Evolutionary conservation across 441 rosid genomes (phyloP).

Genomic region (Dalechampia spathulata): DNA sequence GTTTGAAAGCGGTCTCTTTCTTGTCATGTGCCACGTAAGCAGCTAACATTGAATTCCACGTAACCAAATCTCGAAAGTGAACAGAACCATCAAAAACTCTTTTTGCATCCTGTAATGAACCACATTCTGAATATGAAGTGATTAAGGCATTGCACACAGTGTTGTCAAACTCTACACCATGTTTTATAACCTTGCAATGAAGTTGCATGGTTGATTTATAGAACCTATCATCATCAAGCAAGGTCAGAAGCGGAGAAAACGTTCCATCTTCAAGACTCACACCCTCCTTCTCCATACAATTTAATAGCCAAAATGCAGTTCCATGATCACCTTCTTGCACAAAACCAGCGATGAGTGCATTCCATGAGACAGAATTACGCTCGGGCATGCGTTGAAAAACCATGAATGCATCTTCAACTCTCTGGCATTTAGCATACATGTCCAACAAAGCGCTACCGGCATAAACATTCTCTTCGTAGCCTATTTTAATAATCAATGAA

Average conservation of each 20-base stretch:
- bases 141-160: conserved; percentile 59
- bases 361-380: conserved; percentile 62
- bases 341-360: conserved; percentile 65
- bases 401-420: conserved; percentile 39
- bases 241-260: conserved; percentile 61
- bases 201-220: conserved; percentile 30
- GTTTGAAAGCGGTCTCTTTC: conserved; percentile 35
- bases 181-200: conserved; percentile 52
- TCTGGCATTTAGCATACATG: conserved; percentile 58
- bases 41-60: conserved; percentile 68
- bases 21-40: conserved; percentile 46
- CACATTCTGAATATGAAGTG: conserved; percentile 57
- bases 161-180: conserved; percentile 36
- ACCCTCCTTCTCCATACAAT: conserved; percentile 46
- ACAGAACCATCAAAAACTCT: conserved; percentile 45
- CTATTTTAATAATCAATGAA: conserved; percentile 40
- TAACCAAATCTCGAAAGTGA: conserved; percentile 42
- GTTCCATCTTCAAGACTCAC: conserved; percentile 53
- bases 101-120: conserved; percentile 46
- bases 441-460: conserved; percentile 45
- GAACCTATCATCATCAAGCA: conserved; percentile 45
- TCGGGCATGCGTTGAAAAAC: conserved; percentile 40
- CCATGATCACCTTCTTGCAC: conserved; percentile 32
- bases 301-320: conserved; percentile 43
- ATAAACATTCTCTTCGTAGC: conserved; percentile 33